Conservation (phyloP, 306 rosid genomes). For the Fragaria ananassa region DNA sequence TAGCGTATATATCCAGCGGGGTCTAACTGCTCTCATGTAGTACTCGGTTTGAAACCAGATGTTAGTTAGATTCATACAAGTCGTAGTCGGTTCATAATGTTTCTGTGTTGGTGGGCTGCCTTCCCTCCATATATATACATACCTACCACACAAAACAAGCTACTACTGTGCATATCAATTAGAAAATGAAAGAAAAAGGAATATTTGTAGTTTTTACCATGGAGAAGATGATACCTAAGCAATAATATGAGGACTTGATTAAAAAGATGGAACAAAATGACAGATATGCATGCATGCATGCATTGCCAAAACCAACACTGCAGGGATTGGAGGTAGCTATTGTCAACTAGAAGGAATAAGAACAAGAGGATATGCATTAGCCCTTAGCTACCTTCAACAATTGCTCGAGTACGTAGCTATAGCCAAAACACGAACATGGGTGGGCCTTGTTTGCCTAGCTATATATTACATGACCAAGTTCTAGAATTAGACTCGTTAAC, state of each 20-base stretch:
- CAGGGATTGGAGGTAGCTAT: constrained; percentile 11
- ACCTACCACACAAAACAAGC: no score
- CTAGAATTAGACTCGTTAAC: constrained; percentile 19
- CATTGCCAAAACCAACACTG: constrained; percentile 12
- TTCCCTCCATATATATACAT: no score
- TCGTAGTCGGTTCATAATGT: no score
- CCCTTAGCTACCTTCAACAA: neutral
- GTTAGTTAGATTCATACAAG: no score
- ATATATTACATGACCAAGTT: constrained; percentile 17
- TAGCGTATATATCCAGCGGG: no score
- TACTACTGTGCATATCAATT: no score
- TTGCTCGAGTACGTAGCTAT: neutral
- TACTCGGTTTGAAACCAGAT: no score
- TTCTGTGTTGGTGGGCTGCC: no score
- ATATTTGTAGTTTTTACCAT: neutral
- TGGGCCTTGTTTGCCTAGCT: constrained; percentile 28
- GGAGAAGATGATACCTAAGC: neutral
- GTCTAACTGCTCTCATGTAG: no score
- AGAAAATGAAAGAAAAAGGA: neutral
- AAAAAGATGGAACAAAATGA: neutral
- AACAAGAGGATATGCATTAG: neutral
- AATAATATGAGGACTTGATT: neutral
- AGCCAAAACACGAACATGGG: constrained; percentile 28
- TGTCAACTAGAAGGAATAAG: neutral
- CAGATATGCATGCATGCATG: constrained; percentile 6